A percentile compares a stretch with the other conserved stretches of the same genome.
These are phyloP conservation scores for Leccinum variicolor DNA, from an alignment of 768 basidiomycete species.

Conservation along the genomic window DNA sequence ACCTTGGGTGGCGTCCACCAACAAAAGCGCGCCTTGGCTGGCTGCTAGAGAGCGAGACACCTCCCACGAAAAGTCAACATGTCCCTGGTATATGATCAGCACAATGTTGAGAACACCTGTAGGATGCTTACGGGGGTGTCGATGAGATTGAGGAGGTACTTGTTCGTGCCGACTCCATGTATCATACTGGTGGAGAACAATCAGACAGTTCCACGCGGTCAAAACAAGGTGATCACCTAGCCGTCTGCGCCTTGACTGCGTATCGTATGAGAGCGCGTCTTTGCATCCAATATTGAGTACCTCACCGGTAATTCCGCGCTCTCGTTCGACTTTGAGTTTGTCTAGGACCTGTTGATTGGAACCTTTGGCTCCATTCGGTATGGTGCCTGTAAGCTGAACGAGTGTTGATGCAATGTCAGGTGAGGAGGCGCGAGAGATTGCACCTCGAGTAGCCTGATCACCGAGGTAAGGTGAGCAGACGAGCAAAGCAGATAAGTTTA, in stretches of 20 bases:
- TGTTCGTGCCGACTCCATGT: slow-evolving; percentile 48
- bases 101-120: neutral
- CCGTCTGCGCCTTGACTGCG: slow-evolving; percentile 92
- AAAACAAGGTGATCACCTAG: slow-evolving; percentile 49
- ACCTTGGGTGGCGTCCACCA: slow-evolving; percentile 97
- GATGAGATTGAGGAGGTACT: slow-evolving; percentile 86
- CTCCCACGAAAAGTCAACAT: slow-evolving; percentile 98
- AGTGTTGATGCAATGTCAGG: slow-evolving; percentile 8
- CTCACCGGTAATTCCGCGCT: slow-evolving; percentile 90
- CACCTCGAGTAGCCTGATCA: slow-evolving; percentile 71
- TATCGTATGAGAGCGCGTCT: slow-evolving; percentile 2
- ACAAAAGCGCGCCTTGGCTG: slow-evolving; percentile 81
- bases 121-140: slow-evolving; percentile 76
- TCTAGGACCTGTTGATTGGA: slow-evolving; percentile 85
- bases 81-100: slow-evolving; percentile 53
- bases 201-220: neutral
- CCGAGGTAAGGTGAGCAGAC: slow-evolving; percentile 1
- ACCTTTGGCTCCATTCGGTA: slow-evolving; percentile 58
- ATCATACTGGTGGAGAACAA: slow-evolving; percentile 62
- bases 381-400: slow-evolving; percentile 81
- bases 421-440: slow-evolving; percentile 3
- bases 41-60: slow-evolving; percentile 90
- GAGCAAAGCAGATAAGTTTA: slow-evolving; percentile 3
- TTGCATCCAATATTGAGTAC: neutral
- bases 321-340: slow-evolving; percentile 94